A percentile compares a stretch with the other conserved stretches of the same genome.
Evolutionary conservation across 2,329 filamentous ascomycete genomes (phyloP).

Genomic region (Aspergillus caelatus): DNA sequence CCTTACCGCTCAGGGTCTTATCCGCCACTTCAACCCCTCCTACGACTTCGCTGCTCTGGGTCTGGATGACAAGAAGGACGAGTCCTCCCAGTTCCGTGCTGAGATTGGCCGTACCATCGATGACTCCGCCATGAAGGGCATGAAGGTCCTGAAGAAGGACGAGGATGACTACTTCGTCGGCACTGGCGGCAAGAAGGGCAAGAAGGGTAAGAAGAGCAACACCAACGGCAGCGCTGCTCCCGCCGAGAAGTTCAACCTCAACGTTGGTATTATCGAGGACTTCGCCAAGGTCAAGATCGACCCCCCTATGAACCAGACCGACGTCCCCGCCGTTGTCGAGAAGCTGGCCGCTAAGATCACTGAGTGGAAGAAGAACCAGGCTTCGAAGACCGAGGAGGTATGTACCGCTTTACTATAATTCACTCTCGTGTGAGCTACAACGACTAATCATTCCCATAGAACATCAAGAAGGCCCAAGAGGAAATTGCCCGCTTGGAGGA

Average conservation of each 20-base stretch:
- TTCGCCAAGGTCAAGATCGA: slow-evolving; percentile 82
- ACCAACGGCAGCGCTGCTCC: slow-evolving; percentile 50
- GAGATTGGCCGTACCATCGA: slow-evolving; percentile 82
- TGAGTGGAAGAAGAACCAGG: slow-evolving; percentile 89
- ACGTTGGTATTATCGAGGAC: slow-evolving; percentile 89
- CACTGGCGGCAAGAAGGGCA: slow-evolving; percentile 77
- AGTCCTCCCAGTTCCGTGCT: slow-evolving; percentile 73
- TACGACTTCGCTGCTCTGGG: slow-evolving; percentile 68
- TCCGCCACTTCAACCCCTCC: slow-evolving; percentile 87
- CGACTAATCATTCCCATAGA: slow-evolving; percentile 59
- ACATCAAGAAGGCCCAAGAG: slow-evolving; percentile 94
- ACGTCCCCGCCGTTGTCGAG: slow-evolving; percentile 77
- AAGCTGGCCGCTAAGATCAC: slow-evolving; percentile 91
- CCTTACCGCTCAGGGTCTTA: slow-evolving; percentile 80
- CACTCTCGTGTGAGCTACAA: not conserved
- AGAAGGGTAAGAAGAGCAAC: slow-evolving; percentile 78
- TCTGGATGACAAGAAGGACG: slow-evolving; percentile 47
- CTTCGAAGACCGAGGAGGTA: slow-evolving; percentile 86
- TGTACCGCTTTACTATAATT: slow-evolving; percentile 39
- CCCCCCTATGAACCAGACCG: slow-evolving; percentile 81
- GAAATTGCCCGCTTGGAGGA: slow-evolving; percentile 89
- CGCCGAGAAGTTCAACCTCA: slow-evolving; percentile 77
- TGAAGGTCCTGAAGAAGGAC: slow-evolving; percentile 80
- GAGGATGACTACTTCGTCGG: slow-evolving; percentile 82
- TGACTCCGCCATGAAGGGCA: slow-evolving; percentile 81